Evolutionary conservation across 2,329 filamentous ascomycete genomes (phyloP).

Genomic region (Claviceps paspali): DNA sequence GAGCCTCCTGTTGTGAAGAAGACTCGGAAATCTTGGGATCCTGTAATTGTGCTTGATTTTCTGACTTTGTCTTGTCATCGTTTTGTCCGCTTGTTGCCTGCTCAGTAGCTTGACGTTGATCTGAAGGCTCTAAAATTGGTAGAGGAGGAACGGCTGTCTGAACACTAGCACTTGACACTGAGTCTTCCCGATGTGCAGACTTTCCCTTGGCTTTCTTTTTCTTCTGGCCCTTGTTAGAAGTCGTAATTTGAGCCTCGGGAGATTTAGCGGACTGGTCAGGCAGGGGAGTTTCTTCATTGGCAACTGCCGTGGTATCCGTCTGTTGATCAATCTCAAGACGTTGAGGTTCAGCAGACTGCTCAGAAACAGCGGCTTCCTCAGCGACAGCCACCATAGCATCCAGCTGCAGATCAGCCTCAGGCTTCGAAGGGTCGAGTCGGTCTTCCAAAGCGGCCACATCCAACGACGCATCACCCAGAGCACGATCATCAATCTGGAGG

Average conservation of each 20-base stretch:
- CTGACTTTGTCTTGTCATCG: not conserved
- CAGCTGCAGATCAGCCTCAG: not conserved
- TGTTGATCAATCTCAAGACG: not conserved
- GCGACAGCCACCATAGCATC: not conserved
- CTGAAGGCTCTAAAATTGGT: not conserved
- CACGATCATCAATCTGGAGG: not conserved
- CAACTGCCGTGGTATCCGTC: not conserved
- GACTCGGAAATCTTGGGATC: slow-evolving; percentile 15
- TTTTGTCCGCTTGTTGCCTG: not conserved
- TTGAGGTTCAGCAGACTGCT: not conserved
- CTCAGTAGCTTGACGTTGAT: not conserved
- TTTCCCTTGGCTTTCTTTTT: slow-evolving; percentile 9
- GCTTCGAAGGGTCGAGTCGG: not conserved
- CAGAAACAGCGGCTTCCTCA: not conserved
- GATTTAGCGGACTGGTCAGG: not conserved
- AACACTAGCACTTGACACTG: slow-evolving; percentile 1
- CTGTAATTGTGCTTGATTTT: slow-evolving; percentile 2
- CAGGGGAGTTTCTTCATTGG: not conserved
- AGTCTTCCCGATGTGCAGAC: slow-evolving; percentile 9
- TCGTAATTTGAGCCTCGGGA: not conserved
- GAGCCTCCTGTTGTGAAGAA: slow-evolving; percentile 18
- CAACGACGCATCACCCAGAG: not conserved
- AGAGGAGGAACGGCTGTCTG: slow-evolving; percentile 1
- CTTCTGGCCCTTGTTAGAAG: slow-evolving; percentile 3
- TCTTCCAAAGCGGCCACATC: not conserved